Evolutionary conservation across 352 stramenopile genomes (phyloP).

Genomic region (Pythium periplocum): DNA sequence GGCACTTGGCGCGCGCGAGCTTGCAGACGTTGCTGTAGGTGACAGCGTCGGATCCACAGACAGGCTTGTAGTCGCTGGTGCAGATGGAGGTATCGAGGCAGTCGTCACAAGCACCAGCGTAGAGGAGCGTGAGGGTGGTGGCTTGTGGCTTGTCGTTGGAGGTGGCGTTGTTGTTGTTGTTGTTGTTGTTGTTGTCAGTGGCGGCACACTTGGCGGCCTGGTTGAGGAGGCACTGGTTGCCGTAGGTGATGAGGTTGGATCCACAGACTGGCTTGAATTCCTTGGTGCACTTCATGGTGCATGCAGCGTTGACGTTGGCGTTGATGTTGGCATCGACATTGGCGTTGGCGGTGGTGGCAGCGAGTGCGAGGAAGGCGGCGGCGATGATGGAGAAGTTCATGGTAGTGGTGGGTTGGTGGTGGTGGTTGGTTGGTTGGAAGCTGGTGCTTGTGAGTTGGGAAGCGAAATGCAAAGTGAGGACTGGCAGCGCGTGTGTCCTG

Average conservation of each 20-base stretch:
- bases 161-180: constrained; percentile 15
- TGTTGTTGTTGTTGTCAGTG: constrained; percentile 4
- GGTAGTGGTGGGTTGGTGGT: too few relatives aligned
- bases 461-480: too few relatives aligned
- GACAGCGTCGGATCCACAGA: not conserved
- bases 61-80: constrained; percentile 2
- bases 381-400: too few relatives aligned
- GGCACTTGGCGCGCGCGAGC: constrained; percentile 2
- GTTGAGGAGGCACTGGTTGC: constrained; percentile 27
- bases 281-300: constrained; percentile 13
- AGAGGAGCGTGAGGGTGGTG: not conserved
- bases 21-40: not conserved
- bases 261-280: constrained; percentile 22
- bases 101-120: too few relatives aligned
- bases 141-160: constrained; percentile 16
- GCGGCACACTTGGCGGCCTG: constrained; percentile 12
- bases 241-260: constrained; percentile 27
- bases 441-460: too few relatives aligned
- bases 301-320: not conserved
- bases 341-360: not conserved
- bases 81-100: not conserved
- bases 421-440: too few relatives aligned
- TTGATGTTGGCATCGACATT: not conserved
- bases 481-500: too few relatives aligned
- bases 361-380: too few relatives aligned